Evolutionary conservation across 352 stramenopile genomes (phyloP), one percentile per base, ranked within the genome.

Genomic region (Elongisporangium prolatum): DNA sequence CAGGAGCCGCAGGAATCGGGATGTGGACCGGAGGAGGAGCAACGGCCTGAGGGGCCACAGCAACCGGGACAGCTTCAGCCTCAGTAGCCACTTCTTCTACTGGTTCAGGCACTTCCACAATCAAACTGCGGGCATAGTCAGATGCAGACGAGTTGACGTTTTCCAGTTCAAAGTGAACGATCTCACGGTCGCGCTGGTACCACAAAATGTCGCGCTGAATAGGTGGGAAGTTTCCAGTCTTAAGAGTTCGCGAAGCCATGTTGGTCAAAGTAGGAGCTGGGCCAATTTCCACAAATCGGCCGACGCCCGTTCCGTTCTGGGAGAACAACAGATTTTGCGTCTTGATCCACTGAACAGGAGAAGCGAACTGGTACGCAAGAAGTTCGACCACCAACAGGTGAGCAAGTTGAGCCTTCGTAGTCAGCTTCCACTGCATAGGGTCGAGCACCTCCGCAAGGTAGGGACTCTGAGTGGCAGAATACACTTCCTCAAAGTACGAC

Each of bases 341-440:
- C 69, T 92, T 88, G 55, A 96, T 96, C 88, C 88, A 96, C 61
- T 93, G 86, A 16, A 96, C 86, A 4, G 88, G 88, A 6, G 80
- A 94, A 21, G 88, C 88, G 57, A 96, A 95, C 67, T 96, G 88
- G 70, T 95, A 95, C 21, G 86, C 86, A 22, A 96, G 58, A 14
- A 96, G 66, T 72, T 96, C 88, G 25, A 95, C 81, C 7, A 96
- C 65, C 21, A 96, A 75, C 25, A 89, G 61, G 47, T 91, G 81
- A 25, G 72, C 84, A 1, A 91, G 69, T 56, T 93, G 80, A n/a
- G 78, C 73, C 53, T 72, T 75, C 14, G 84, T 79, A 28, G 76
- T 83, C 50, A 87, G 52, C 53, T 86, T 25, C 85, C 85, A 95
- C 63, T 87, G 77, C 75, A 80, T 86, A 18, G 69, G 67, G 51